Conservation (phyloP, 2,329 filamentous ascomycete genomes). For the Cytospora piceicola region DNA sequence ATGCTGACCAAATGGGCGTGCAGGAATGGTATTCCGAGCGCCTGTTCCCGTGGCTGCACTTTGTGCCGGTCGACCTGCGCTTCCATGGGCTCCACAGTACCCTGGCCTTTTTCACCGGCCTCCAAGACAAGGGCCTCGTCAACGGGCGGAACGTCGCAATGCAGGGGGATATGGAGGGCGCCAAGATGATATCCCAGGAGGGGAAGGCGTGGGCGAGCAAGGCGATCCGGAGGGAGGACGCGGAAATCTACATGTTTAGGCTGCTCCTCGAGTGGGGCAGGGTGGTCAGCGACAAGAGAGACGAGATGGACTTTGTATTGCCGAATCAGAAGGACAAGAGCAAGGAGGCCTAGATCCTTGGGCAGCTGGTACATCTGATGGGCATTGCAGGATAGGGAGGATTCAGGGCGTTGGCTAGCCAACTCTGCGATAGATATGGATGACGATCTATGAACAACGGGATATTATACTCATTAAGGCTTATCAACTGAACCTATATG, state of each 20-base stretch:
- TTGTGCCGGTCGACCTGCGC: constrained; percentile 75
- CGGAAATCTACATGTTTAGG: constrained; percentile 80
- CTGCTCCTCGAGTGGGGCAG: constrained; percentile 78
- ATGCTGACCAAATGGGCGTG: not conserved
- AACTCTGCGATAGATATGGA: too few relatives aligned
- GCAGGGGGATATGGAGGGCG: constrained; percentile 56
- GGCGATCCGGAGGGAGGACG: constrained; percentile 71
- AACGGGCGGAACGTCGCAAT: constrained; percentile 53
- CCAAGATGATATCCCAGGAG: constrained; percentile 66
- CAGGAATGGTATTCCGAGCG: constrained; percentile 77
- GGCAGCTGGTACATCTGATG: not conserved
- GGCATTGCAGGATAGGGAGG: too few relatives aligned
- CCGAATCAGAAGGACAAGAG: not conserved
- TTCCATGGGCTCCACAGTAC: constrained; percentile 76
- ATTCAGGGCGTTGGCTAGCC: too few relatives aligned
- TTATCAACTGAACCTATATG: too few relatives aligned
- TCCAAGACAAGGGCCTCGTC: constrained; percentile 48
- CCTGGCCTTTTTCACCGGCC: constrained; percentile 72
- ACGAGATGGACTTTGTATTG: constrained; percentile 47
- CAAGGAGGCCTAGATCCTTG: not conserved
- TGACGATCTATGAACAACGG: too few relatives aligned
- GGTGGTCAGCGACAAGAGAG: constrained; percentile 64
- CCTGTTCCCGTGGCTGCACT: constrained; percentile 77
- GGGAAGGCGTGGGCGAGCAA: constrained; percentile 67
- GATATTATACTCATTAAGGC: too few relatives aligned